These are phyloP conservation scores for Halenospora varia DNA, from an alignment of 495 filamentous ascomycete genomes.

Conservation along the genomic window DNA sequence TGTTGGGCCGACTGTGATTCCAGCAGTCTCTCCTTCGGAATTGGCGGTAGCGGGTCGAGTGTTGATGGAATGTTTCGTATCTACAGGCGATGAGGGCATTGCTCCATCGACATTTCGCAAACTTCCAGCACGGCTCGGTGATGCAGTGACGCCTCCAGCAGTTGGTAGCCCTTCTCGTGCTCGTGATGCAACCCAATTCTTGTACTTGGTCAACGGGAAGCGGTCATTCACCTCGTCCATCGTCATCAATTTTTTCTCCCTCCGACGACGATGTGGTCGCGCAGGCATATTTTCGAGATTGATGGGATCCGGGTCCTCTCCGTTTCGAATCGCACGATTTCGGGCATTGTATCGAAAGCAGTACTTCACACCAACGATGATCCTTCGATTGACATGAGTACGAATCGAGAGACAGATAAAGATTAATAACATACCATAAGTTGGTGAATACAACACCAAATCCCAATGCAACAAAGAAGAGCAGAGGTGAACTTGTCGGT, in stretches of 20 bases:
- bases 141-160: constrained; percentile 77
- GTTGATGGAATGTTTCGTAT: constrained; percentile 21
- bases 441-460: constrained; percentile 99
- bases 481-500: constrained; percentile 81
- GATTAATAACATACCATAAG: constrained; percentile 67
- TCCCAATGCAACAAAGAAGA: constrained; percentile 96
- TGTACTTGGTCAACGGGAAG: constrained; percentile 94
- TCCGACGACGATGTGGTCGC: constrained; percentile 65
- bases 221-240: constrained; percentile 98
- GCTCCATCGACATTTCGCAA: constrained; percentile 58
- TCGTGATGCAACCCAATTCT: constrained; percentile 82
- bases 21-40: constrained; percentile 12
- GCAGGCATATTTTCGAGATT: constrained; percentile 77
- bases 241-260: constrained; percentile 97
- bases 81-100: constrained; percentile 22
- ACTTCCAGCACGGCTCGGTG: constrained; percentile 65
- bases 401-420: constrained; percentile 16
- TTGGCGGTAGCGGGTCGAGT: constrained; percentile 12
- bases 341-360: constrained; percentile 98
- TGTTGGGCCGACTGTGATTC: constrained; percentile 6
- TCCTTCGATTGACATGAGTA: constrained; percentile 53
- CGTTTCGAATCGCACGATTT: constrained; percentile 72
- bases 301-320: constrained; percentile 85
- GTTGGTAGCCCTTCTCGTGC: constrained; percentile 80
- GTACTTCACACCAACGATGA: constrained; percentile 99